These are phyloP conservation scores for Eucalyptus cloeziana DNA, from an alignment of 345 rosid genomes.

Conservation along the genomic window DNA sequence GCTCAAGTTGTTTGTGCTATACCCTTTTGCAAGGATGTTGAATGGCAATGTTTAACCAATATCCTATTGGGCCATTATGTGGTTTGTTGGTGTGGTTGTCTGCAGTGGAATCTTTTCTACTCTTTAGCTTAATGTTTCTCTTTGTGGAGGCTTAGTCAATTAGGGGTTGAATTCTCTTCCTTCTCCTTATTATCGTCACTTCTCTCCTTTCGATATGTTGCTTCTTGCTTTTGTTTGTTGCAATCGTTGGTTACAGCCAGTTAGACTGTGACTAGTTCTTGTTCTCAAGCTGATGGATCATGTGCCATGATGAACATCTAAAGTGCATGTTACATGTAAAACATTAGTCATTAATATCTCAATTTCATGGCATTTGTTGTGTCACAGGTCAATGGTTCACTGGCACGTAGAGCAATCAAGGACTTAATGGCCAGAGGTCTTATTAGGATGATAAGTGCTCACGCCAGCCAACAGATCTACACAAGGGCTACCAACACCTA, in stretches of 20 bases:
- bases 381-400: constrained; percentile 38
- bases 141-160: neutral
- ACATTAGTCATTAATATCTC: neutral
- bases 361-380: neutral
- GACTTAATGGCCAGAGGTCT: constrained; percentile 67
- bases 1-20: neutral
- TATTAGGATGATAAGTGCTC: constrained; percentile 52
- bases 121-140: neutral
- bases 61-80: neutral
- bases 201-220: neutral
- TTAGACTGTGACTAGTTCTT: neutral
- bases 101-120: neutral
- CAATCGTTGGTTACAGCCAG: neutral
- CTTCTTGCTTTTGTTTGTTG: neutral
- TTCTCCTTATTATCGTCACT: neutral
- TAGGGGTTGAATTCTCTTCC: neutral
- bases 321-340: neutral
- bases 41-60: neutral
- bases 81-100: neutral
- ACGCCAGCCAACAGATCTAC: constrained; percentile 70
- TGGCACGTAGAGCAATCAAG: constrained; percentile 57
- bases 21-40: neutral
- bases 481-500: constrained; percentile 68
- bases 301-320: neutral
- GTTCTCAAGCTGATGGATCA: neutral